These are phyloP conservation scores for Penicillium antarcticum DNA, from an alignment of 495 filamentous ascomycete species.

Conservation along the genomic window DNA sequence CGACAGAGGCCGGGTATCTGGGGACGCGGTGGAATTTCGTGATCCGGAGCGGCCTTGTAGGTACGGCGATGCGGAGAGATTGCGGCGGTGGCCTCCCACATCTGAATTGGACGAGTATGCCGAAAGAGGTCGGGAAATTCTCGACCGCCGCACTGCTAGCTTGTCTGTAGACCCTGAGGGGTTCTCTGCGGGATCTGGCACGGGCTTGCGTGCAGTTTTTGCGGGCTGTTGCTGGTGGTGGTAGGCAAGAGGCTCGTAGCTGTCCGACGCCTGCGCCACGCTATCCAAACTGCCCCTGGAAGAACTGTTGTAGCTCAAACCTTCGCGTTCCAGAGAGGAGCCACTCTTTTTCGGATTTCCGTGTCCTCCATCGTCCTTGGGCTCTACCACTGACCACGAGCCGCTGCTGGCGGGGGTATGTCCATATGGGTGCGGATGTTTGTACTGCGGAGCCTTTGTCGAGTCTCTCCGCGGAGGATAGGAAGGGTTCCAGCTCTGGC, in stretches of 20 bases:
- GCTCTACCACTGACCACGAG: conserved; percentile 40
- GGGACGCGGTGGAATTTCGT: conserved; percentile 59
- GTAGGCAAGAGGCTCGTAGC: conserved; percentile 47
- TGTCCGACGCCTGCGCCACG: conserved; percentile 28
- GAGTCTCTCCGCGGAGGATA: conserved; percentile 44
- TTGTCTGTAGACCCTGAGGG: conserved; percentile 44
- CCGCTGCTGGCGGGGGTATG: conserved; percentile 39
- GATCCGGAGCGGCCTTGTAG: conserved; percentile 55
- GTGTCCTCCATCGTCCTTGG: conserved; percentile 20
- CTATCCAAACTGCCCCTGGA: conserved; percentile 43
- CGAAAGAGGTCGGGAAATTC: conserved; percentile 64
- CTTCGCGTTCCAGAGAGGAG: conserved; percentile 25
- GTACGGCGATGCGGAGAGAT: conserved; percentile 50
- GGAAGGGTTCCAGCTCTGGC: conserved; percentile 39
- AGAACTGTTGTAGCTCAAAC: conserved; percentile 28
- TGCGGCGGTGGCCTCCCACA: conserved; percentile 53
- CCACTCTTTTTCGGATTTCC: conserved; percentile 21
- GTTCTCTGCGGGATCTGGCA: conserved; percentile 20
- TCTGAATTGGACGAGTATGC: conserved; percentile 71
- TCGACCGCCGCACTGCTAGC: conserved; percentile 54
- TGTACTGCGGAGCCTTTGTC: conserved; percentile 12
- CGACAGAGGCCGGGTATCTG: conserved; percentile 73
- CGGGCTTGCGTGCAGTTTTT: conserved; percentile 6
- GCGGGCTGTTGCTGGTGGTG: conserved; percentile 43
- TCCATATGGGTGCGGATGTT: conserved; percentile 16